Percentiles rank a stretch among this genome's conserved stretches.
Evolutionary conservation across 1,284 basidiomycete species (phyloP).

Genomic region (Ganoderma lingzhi): DNA sequence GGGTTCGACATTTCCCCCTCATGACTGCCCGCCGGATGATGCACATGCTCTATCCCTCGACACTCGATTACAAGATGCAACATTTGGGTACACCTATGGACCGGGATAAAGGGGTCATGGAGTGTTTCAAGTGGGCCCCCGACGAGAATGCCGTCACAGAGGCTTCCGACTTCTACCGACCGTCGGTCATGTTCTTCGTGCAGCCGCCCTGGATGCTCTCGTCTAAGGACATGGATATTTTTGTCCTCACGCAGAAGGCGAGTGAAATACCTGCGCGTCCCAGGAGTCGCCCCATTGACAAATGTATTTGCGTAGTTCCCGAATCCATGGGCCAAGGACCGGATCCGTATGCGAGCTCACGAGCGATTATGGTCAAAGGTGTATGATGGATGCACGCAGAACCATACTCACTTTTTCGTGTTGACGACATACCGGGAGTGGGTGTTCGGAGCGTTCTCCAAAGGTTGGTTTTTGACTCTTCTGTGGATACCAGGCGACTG

Average conservation of each 20-base stretch:
- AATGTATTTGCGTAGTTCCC: neutral
- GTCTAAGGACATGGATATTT: slow-evolving; percentile 60
- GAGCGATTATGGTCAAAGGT: slow-evolving; percentile 49
- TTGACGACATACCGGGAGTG: slow-evolving; percentile 74
- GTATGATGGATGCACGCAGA: slow-evolving; percentile 67
- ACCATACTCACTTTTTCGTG: slow-evolving; percentile 68
- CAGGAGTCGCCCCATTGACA: neutral
- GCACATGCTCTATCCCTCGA: slow-evolving; percentile 55
- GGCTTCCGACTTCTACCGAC: slow-evolving; percentile 35
- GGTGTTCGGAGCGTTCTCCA: slow-evolving; percentile 75
- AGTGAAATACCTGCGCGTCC: slow-evolving; percentile 21
- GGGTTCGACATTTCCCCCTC: slow-evolving; percentile 61
- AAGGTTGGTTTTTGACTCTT: slow-evolving; percentile 50
- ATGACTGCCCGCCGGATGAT: slow-evolving; percentile 61
- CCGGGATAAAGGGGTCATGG: slow-evolving; percentile 9
- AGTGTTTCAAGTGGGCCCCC: slow-evolving; percentile 51
- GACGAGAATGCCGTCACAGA: slow-evolving; percentile 25
- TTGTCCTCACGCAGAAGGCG: slow-evolving; percentile 57
- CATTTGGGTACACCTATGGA: slow-evolving; percentile 5
- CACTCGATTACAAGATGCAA: slow-evolving; percentile 30
- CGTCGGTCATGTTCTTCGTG: slow-evolving; percentile 59
- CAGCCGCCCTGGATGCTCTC: slow-evolving; percentile 75
- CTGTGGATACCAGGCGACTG: neutral
- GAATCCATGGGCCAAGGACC: neutral
- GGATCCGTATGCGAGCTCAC: neutral